A percentile compares a stretch with the other conserved stretches of the same genome.
These are phyloP conservation scores for Barnettozyma hawaiiensis DNA, from an alignment of 1,139 yeast species.

Conservation along the genomic window DNA sequence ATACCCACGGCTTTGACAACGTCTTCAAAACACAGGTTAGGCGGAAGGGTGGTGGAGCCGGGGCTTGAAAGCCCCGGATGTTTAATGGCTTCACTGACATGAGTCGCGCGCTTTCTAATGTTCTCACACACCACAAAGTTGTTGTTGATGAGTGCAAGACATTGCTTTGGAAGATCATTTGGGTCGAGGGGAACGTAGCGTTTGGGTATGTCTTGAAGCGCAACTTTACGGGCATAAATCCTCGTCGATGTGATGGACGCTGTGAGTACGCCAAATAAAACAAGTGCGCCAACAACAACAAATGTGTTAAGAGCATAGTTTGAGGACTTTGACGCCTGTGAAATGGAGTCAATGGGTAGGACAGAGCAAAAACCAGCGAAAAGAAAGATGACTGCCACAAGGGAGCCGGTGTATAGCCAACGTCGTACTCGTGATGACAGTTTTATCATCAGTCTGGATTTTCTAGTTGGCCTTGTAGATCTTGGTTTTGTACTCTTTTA, in stretches of 20 bases:
- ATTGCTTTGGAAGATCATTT: constrained; percentile 55
- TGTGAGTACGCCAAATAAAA: constrained; percentile 47
- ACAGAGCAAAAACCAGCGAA: constrained; percentile 56
- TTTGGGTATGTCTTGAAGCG: constrained; percentile 71
- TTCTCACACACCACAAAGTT: constrained; percentile 43
- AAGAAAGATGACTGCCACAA: constrained; percentile 44
- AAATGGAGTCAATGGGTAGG: constrained; percentile 70
- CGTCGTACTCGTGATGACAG: constrained; percentile 6
- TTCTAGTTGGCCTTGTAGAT: neutral
- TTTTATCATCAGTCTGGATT: neutral
- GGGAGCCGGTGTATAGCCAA: constrained; percentile 51
- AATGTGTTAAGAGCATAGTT: constrained; percentile 58
- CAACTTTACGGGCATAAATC: constrained; percentile 50
- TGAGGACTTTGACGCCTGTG: constrained; percentile 52
- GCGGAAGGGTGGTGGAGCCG: constrained; percentile 45
- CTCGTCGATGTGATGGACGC: constrained; percentile 45
- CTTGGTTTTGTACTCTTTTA: no score
- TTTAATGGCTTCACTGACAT: constrained; percentile 39
- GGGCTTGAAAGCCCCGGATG: constrained; percentile 59
- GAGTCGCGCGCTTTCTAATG: constrained; percentile 47
- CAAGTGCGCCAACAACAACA: constrained; percentile 70
- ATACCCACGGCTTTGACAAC: constrained; percentile 52
- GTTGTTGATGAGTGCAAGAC: constrained; percentile 36
- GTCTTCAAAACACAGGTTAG: constrained; percentile 59
- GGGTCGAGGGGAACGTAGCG: constrained; percentile 61